Conservation (phyloP, 2,329 filamentous ascomycete species). For the Sarocladium brachiariae region DNA sequence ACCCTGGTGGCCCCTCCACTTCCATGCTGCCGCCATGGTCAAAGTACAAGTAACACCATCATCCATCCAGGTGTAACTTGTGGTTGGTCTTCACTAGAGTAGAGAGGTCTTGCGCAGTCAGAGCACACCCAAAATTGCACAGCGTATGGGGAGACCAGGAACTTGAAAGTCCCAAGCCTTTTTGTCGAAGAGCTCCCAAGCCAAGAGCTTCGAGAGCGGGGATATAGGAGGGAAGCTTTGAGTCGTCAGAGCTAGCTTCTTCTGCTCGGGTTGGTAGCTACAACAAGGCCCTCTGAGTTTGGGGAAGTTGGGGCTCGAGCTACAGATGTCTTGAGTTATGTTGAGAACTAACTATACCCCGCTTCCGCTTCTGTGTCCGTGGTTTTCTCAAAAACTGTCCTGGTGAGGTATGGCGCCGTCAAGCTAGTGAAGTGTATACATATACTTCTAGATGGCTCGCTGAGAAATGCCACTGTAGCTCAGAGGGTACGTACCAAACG, state of each 20-base stretch:
- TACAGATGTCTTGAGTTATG: background rate
- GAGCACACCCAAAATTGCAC: background rate
- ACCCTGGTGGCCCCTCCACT: background rate
- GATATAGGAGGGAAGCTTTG: background rate
- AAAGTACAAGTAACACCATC: too few species aligned
- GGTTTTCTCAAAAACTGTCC: background rate
- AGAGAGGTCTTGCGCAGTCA: background rate
- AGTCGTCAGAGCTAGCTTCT: background rate
- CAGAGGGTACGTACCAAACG: too few species aligned
- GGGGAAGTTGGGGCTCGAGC: slow-evolving; percentile 5
- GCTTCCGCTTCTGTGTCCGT: background rate
- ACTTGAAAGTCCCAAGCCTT: background rate
- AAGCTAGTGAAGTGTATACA: background rate
- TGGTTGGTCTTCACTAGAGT: too few species aligned
- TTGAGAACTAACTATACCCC: background rate
- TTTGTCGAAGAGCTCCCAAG: background rate
- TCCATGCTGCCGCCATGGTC: too few species aligned
- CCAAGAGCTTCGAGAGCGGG: background rate
- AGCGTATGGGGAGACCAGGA: background rate
- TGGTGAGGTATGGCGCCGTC: background rate
- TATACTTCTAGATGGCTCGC: too few species aligned
- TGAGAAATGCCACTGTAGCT: too few species aligned
- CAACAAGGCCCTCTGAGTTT: background rate
- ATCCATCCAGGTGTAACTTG: too few species aligned
- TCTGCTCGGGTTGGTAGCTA: background rate